Percentiles rank a stretch among this genome's conserved stretches.
Conservation (phyloP, 805 yeast species). For the Saccharomycodes ludwigii region DNA sequence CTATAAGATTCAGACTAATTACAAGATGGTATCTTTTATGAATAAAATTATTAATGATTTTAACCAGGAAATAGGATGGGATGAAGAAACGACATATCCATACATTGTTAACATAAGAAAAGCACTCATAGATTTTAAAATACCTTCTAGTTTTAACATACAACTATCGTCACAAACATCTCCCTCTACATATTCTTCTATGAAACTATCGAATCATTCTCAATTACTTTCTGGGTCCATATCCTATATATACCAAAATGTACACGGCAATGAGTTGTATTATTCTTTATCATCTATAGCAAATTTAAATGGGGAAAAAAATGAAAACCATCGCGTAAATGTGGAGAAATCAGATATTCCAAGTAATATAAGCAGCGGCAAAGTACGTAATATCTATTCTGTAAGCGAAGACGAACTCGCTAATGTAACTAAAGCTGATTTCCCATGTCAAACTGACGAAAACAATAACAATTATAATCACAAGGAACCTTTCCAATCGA, state of each 20-base stretch:
- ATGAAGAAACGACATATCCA: slow-evolving; percentile 4
- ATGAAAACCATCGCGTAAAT: too few relatives aligned
- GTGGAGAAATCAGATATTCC: too few relatives aligned
- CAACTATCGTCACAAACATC: slow-evolving; percentile 3
- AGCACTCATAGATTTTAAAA: slow-evolving; percentile 8
- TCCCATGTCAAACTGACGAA: background rate
- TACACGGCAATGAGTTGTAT: too few relatives aligned
- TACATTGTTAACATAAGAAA: slow-evolving; percentile 5
- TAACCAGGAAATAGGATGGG: slow-evolving; percentile 5
- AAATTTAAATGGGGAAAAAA: too few relatives aligned
- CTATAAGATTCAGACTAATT: too few relatives aligned
- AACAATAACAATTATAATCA: background rate
- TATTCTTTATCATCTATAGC: too few relatives aligned
- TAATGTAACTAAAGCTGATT: too few relatives aligned
- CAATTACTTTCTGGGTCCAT: slow-evolving; percentile 1
- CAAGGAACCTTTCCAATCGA: slow-evolving; percentile 7
- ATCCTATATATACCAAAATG: slow-evolving; percentile 1
- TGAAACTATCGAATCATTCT: background rate
- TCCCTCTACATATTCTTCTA: slow-evolving; percentile 1
- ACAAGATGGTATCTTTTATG: slow-evolving; percentile 1
- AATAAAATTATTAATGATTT: slow-evolving; percentile 2
- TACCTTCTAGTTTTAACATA: slow-evolving; percentile 3
- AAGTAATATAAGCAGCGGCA: too few relatives aligned
- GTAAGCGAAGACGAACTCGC: too few relatives aligned
- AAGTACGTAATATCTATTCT: too few relatives aligned